Base-by-base conservation (phyloP, 202 grass and related monocot species). In the Panicum virgatum region DNA sequence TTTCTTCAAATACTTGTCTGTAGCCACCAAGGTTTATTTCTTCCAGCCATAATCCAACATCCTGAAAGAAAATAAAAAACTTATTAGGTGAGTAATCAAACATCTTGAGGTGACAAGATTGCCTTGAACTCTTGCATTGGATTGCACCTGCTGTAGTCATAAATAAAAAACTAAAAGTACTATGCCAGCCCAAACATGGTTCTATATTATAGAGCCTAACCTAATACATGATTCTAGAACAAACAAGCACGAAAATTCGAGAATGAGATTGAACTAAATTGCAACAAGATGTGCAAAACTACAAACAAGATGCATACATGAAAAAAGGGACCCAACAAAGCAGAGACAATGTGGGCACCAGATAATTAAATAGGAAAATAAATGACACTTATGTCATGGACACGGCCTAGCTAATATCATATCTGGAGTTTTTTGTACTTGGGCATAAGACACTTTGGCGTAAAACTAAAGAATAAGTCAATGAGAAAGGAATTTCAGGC, bases 11-110 rank as follows among this genome's bases (percentile, higher is more conserved):
- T 32, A 92, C 96, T 80, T 90, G 89, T 46, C 89, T 89, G 72
- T 99, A 99, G 69, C 89, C 73, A 56, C 93, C 93, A 74, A 99
- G 91, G 78, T 96, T 99, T 92, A 99, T 99, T 84, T 99, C 96
- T 93, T 99, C 96, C 59, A 99, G 82, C 96, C 96, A 99, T 36
- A 99, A 77, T 32, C 93, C 93, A 72, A 96, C 96, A 90, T 99
- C 96, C 96, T 99, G 83, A 89, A 90, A 92, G 77, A 80, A 73
- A 77, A 83, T 9, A 68, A 45, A 40, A 48, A 65, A 5, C 27
- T 53, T 80, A 84, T 81, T 42, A 80, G 45, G 67, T 34, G 38
- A 75, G 78, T 3, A 75, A 1, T 39, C 29, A 47, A 70, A 11
- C 11, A 68, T 26, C 16, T 66, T 80, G 5, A 50, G 16, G 48